Base-by-base conservation (phyloP, 2,329 filamentous ascomycete species). In the Zymoseptoria tritici region DNA sequence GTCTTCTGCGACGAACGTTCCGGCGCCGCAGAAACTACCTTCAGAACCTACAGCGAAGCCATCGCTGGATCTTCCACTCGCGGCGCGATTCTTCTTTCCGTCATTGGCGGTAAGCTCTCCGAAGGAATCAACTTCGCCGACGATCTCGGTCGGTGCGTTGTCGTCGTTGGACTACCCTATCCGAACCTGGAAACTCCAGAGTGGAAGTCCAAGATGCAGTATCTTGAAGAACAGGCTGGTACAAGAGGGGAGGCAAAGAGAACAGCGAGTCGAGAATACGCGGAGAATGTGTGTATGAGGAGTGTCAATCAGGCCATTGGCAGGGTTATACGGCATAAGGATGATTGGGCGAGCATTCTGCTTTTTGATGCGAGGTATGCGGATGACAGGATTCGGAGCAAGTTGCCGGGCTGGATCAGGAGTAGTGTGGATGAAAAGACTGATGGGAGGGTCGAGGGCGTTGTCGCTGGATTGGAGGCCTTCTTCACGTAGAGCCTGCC, bases 121-220 rank as follows among this genome's bases (percentile, higher is more conserved):
- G 94, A 99, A 76, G 94, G 94, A 65, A 99, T 99, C 77, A 99
- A 99, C 76, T 99, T 99, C 77, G 93, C 90, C 0, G 92, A 99
- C 75, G 81, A 83, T 2, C 84, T 99, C 0, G 94, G 94, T 1
- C 86, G 94, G 24, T 93, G 90, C 57, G 91, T 99, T 8, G 79
- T 96, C 13, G 88, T 97, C n/a, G 84, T 97, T 13, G 94, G 94
- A 0, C 78, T 99, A 3, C 94, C 94, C 0, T 99, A 95, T 67
- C 91, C 94, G 0, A 99, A 97, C 67, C 86, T 91, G 57, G 85
- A 89, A 66, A 91, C 89, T 9, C 86, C 91, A 1, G 91, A 97
- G 69, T 97, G 93, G 93, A 91, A 90, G 73, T 91, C 93, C 0
- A 93, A 93, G 73, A 85, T 94, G 71, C 86, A 90, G 70, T 92